phyloP scores from a whole-genome alignment of 257 asterid genomes.

The Nicotiana otophora region DNA sequence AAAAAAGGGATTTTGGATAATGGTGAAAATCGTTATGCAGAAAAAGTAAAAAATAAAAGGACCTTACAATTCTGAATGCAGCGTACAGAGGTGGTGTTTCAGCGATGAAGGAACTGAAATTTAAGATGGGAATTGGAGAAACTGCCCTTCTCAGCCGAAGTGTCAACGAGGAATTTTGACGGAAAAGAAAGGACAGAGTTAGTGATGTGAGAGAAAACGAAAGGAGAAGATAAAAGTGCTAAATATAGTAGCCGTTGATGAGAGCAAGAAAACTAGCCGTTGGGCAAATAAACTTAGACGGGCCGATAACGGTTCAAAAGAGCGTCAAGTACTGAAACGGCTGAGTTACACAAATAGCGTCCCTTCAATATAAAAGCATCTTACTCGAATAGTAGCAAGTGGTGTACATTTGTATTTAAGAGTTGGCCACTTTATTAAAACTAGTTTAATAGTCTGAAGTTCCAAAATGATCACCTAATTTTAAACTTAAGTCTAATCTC shows the following conservation, averaged over 20 bases:
- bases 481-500: no score
- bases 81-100: not conserved
- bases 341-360: no score
- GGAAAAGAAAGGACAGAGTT: not conserved
- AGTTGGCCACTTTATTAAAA: no score
- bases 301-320: no score
- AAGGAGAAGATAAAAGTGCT: not conserved
- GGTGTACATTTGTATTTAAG: no score
- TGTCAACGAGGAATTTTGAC: conserved; percentile 4
- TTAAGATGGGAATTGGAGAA: not conserved
- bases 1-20: not conserved
- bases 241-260: not conserved
- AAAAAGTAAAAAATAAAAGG: not conserved
- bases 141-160: not conserved
- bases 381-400: no score
- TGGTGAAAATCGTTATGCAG: not conserved
- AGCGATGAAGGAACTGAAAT: not conserved
- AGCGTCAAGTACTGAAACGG: no score
- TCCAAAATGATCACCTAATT: no score
- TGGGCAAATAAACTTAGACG: not conserved
- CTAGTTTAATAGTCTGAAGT: no score
- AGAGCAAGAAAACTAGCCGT: conserved; percentile 8
- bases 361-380: no score
- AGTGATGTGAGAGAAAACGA: not conserved
- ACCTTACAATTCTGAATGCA: conserved; percentile 1